These are phyloP conservation scores for Eucalyptus cloeziana DNA, from an alignment of 345 rosid species.

Conservation along the genomic window DNA sequence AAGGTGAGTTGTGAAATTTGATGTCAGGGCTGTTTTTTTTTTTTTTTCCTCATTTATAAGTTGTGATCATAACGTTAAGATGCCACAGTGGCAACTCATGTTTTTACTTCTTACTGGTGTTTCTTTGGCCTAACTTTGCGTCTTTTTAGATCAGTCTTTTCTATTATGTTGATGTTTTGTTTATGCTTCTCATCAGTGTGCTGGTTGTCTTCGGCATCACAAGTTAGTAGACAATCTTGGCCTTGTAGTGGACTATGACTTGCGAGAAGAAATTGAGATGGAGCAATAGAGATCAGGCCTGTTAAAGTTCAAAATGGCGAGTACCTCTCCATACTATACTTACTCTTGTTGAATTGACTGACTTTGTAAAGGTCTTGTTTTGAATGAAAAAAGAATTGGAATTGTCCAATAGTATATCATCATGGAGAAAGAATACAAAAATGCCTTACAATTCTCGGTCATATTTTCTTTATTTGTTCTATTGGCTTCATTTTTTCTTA, in stretches of 20 bases:
- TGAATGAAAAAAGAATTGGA: background rate
- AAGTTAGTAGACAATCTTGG: constrained; percentile 89
- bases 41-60: background rate
- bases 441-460: background rate
- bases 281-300: background rate
- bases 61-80: background rate
- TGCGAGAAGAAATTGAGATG: constrained; percentile 30
- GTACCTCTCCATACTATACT: background rate
- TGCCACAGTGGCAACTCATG: background rate
- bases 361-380: background rate
- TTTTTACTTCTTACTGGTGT: background rate
- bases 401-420: background rate
- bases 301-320: background rate
- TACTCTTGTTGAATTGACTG: background rate
- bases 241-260: constrained; percentile 68
- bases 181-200: constrained; percentile 49
- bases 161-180: background rate
- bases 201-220: constrained; percentile 81
- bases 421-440: background rate
- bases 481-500: background rate
- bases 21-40: background rate
- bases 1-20: background rate
- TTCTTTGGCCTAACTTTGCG: background rate
- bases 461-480: background rate
- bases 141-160: background rate